phyloP scores from a whole-genome alignment of 2,329 filamentous ascomycete genomes.

The Myriosclerotinia curreyana region DNA sequence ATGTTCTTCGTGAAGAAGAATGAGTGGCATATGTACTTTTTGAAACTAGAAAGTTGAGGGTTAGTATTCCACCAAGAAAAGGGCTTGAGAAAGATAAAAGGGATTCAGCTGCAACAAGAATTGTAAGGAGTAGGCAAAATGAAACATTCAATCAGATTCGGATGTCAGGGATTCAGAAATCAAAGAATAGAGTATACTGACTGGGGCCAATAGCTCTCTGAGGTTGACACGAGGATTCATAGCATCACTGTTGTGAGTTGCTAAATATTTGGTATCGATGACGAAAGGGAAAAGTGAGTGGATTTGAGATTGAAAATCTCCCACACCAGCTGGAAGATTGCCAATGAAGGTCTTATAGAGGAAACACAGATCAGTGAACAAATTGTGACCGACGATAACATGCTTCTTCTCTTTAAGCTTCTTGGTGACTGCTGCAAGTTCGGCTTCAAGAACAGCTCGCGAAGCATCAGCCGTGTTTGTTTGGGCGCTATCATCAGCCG shows the following conservation, averaged over 20 bases:
- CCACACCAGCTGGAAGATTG: slow-evolving; percentile 50
- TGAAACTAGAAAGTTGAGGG: slow-evolving; percentile 34
- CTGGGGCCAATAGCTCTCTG: slow-evolving; percentile 46
- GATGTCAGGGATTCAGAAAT: not conserved
- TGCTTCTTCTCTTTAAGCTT: slow-evolving; percentile 37
- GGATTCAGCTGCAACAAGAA: not conserved
- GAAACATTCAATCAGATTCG: not conserved
- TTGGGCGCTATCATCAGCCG: not conserved
- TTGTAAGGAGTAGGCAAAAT: not conserved
- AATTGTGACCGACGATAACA: slow-evolving; percentile 61
- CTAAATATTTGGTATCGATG: slow-evolving; percentile 61
- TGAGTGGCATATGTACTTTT: slow-evolving; percentile 43
- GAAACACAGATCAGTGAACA: slow-evolving; percentile 62
- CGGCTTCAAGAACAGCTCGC: slow-evolving; percentile 30
- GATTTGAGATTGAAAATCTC: slow-evolving; percentile 51
- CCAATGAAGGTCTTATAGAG: slow-evolving; percentile 62
- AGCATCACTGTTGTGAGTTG: slow-evolving; percentile 37
- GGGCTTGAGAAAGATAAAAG: not conserved
- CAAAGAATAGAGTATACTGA: not conserved
- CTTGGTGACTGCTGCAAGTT: slow-evolving; percentile 28
- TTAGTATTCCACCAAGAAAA: not conserved
- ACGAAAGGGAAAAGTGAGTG: slow-evolving; percentile 49
- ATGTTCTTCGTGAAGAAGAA: slow-evolving; percentile 42
- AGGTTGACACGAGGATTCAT: slow-evolving; percentile 47
- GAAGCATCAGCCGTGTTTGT: not conserved